Conservation (phyloP, 805 yeast species). For the Saturnispora gosingensis region DNA sequence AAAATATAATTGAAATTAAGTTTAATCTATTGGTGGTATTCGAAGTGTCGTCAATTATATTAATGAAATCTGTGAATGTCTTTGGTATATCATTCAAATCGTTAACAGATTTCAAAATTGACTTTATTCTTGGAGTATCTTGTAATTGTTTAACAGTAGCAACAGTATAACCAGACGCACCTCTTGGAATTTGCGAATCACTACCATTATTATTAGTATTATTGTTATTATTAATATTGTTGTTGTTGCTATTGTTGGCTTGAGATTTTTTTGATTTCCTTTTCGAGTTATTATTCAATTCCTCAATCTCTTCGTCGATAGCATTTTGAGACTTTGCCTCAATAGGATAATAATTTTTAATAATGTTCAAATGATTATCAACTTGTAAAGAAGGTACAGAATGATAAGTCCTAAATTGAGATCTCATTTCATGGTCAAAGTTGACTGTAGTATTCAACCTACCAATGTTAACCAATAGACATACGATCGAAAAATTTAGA, state of each 20-base stretch:
- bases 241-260: no score
- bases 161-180: constrained; percentile 22
- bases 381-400: constrained; percentile 86
- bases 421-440: constrained; percentile 91
- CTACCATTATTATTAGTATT: neutral
- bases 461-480: constrained; percentile 83
- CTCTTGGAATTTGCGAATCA: neutral
- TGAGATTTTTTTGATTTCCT: constrained; percentile 5
- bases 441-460: constrained; percentile 92
- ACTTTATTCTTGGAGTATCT: constrained; percentile 89
- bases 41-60: constrained; percentile 14
- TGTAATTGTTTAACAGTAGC: constrained; percentile 69
- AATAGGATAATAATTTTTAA: constrained; percentile 21
- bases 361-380: constrained; percentile 34
- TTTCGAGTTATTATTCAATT: constrained; percentile 7
- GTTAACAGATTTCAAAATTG: constrained; percentile 79
- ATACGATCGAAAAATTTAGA: constrained; percentile 31
- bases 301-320: constrained; percentile 13
- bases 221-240: neutral
- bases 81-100: constrained; percentile 49
- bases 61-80: constrained; percentile 36
- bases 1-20: constrained; percentile 67
- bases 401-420: constrained; percentile 86
- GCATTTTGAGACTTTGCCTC: constrained; percentile 13
- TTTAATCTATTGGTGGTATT: constrained; percentile 28